Evolutionary conservation across 345 rosid genomes (phyloP), one percentile per base, ranked within the genome.

Genomic region (Citrus australasica): DNA sequence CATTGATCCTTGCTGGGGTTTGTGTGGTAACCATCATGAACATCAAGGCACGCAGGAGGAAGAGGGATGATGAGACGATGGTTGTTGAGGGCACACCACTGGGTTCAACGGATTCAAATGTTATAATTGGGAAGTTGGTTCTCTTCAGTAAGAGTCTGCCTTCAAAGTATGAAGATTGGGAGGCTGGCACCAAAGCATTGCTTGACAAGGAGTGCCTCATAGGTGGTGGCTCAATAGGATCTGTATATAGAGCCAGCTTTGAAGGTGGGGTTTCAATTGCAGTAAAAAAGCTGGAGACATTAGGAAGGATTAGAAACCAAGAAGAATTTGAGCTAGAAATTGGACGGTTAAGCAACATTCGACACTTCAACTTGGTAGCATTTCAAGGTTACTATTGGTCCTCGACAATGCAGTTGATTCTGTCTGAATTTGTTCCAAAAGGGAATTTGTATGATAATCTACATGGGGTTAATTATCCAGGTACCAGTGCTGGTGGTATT

Each of bases 331-430:
- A 96, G 89, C 93, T 92, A 56, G 99, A 89, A 80, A 87, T 96
- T 11, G 94, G 94, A 76, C 86, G 91, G 71, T 85, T 96, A 19
- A 92, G 96, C 58, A 90, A 89, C 86, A 84, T 96, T 65, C 84
- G 71, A 53, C 98, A 96, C 78, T 88, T 78, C 5, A 93, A 92
- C 86, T 86, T 96, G 63, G 94, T 91, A 80, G 80, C 95, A 40
- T 87, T 91, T 77, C 99, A 91, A 81, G 99, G 98, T 76, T 92
- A 91, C 74, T 96, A 94, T 84, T 94, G 97, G 89, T 96, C 99
- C 30, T 76, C 93, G 9, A 80, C 95, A 56, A 90, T 91, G 97
- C 94, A 90, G 86, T 79, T 96, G 74, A 88, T 96, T 79, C 78
- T 96, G 74, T 86, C 97, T 3, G 98, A 94, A 40, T 96, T 87